Percentiles rank a stretch among this genome's conserved stretches.
Evolutionary conservation across 345 rosid genomes (phyloP).

Genomic region (Salix suchowensis): DNA sequence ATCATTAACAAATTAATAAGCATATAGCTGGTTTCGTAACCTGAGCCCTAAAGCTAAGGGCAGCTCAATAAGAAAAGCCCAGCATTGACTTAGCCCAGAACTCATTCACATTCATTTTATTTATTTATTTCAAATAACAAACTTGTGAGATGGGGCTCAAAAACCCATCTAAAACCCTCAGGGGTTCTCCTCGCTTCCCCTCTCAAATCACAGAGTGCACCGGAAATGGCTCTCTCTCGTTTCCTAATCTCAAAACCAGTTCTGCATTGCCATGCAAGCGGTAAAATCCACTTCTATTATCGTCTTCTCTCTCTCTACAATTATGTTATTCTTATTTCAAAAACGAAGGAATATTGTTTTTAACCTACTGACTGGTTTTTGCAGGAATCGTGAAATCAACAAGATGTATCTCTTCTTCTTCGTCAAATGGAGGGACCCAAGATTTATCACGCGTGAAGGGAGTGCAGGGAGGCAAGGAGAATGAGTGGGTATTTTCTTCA

Average conservation of each 20-base stretch:
- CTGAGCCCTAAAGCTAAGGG: too few relatives aligned
- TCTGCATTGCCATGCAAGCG: conserved; percentile 15
- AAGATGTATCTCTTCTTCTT: conserved; percentile 9
- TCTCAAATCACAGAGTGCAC: neutral
- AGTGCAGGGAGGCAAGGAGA: neutral
- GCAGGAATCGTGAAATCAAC: conserved; percentile 21
- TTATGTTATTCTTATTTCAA: too few relatives aligned
- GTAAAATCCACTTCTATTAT: conserved; percentile 9
- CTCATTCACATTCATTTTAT: too few relatives aligned
- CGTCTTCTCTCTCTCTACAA: too few relatives aligned
- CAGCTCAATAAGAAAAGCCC: too few relatives aligned
- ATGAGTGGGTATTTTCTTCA: neutral
- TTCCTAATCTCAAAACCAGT: conserved; percentile 23
- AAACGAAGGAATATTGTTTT: neutral
- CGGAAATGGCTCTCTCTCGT: conserved; percentile 28
- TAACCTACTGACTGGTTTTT: neutral
- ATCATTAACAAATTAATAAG: too few relatives aligned
- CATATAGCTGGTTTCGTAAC: too few relatives aligned
- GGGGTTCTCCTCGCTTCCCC: neutral
- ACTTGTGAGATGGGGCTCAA: neutral
- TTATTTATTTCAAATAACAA: neutral
- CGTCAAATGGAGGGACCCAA: conserved; percentile 11
- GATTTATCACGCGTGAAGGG: neutral
- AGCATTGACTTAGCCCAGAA: neutral
- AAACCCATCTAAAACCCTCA: conserved; percentile 17